These are phyloP conservation scores for Colletotrichum liriopes DNA, from an alignment of 2,329 filamentous ascomycete species.

Conservation along the genomic window DNA sequence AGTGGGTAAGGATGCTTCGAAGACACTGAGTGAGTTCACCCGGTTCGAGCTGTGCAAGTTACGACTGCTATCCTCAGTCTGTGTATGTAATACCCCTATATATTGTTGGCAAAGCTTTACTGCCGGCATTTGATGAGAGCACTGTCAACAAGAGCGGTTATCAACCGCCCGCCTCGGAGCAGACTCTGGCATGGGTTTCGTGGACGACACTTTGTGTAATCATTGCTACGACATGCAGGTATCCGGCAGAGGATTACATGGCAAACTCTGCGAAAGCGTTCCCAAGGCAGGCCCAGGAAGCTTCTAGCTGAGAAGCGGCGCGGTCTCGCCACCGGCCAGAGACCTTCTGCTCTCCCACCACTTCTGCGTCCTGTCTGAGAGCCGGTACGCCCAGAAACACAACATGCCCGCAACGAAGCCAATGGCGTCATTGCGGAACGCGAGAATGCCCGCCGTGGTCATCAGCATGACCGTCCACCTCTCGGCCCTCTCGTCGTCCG, in stretches of 20 bases:
- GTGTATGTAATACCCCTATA: neutral
- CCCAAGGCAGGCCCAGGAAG: too few relatives aligned
- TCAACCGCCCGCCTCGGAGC: neutral
- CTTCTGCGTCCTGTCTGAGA: slow-evolving; percentile 60
- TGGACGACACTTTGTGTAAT: neutral
- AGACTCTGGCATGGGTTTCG: neutral
- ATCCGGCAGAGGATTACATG: neutral
- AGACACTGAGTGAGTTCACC: neutral
- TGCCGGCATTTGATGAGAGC: neutral
- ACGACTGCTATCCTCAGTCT: neutral
- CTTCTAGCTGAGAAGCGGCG: slow-evolving; percentile 48
- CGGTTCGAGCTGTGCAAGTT: neutral
- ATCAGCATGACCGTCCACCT: slow-evolving; percentile 93
- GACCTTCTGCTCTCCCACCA: slow-evolving; percentile 52
- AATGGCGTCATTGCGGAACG: slow-evolving; percentile 91
- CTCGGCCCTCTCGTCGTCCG: slow-evolving; percentile 78
- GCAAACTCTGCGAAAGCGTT: neutral
- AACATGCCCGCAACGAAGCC: slow-evolving; percentile 88
- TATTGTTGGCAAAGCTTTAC: neutral
- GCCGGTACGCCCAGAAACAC: slow-evolving; percentile 79
- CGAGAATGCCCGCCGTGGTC: slow-evolving; percentile 85
- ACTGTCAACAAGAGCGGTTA: neutral
- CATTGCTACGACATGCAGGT: neutral
- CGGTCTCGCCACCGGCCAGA: slow-evolving; percentile 46
- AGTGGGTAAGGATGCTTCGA: neutral